A percentile compares a stretch with the other conserved stretches of the same genome.
Evolutionary conservation across 495 filamentous ascomycete genomes (phyloP).

Genomic region (Rhypophila decipiens): DNA sequence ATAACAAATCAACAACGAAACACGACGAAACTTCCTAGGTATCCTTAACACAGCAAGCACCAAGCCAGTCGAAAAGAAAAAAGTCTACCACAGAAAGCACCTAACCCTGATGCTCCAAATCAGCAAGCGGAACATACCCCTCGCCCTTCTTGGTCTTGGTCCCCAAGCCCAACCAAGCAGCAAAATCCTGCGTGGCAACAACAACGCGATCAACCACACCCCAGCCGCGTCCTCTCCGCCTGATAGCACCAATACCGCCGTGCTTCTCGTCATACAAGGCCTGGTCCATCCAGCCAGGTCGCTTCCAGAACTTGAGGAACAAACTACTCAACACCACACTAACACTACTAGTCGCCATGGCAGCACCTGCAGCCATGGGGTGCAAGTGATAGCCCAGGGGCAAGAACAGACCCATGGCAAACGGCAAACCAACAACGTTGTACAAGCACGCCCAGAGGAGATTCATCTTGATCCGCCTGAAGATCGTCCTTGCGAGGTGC

Average conservation of each 20-base stretch:
- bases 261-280: constrained; percentile 47
- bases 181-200: constrained; percentile 31
- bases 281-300: constrained; percentile 85
- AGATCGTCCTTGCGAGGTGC: constrained; percentile 76
- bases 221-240: constrained; percentile 34
- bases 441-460: constrained; percentile 87
- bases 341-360: constrained; percentile 88
- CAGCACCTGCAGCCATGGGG: constrained; percentile 89
- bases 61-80: too few species aligned
- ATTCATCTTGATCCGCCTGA: constrained; percentile 89
- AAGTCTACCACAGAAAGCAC: too few species aligned
- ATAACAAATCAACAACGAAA: too few species aligned
- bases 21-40: too few species aligned
- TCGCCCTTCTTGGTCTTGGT: constrained; percentile 39
- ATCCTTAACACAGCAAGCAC: too few species aligned
- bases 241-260: constrained; percentile 28
- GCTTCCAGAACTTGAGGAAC: constrained; percentile 78
- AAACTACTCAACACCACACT: constrained; percentile 83
- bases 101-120: too few species aligned
- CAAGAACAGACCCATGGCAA: constrained; percentile 93
- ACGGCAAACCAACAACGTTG: constrained; percentile 86
- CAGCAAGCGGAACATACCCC: constrained; percentile 54
- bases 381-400: constrained; percentile 83
- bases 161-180: constrained; percentile 26
- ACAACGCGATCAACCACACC: constrained; percentile 36